Evolutionary conservation across 805 yeast genomes (phyloP), one percentile per base, ranked within the genome.

Genomic region (Tetrapisispora phaffii): DNA sequence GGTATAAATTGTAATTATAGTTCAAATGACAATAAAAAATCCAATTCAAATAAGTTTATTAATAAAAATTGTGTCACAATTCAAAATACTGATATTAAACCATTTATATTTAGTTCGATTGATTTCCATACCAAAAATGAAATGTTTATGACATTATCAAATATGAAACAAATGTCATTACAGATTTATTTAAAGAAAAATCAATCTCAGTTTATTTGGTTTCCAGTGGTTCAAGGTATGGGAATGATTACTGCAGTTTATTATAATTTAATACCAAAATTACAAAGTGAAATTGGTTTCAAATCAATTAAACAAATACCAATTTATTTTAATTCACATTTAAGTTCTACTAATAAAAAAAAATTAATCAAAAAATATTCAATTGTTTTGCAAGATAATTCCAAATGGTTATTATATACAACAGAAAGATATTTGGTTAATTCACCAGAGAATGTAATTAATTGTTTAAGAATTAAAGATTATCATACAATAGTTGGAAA

Each of bases 171-270:
- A 44, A 45, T 67, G 54, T 66, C 71, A 15, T 54, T 65, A 2
- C 63, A 65, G 38, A 48, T 58, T n/a, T 48, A 61, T 16, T 50
- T 61, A 42, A 59, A 56, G 37, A 47, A 51, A 24, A 54, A 46
- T 47, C 52, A 40, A 16, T 45, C 55, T 15, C 77, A 76, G 39
- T 69, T 65, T 29, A 58, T 80, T 42, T 67, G 67, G 29, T 59
- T 75, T 33, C 89, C 90, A 4, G 56, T 84, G 44, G 84, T 82
- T 6, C 89, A 83, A 62, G 97, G 97, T 44, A 73, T 73, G 73
- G 96, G 96, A 7, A 79, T 85, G 50, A 76, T 85, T 15, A 82
- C 95, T 28, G 85, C 80, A 23, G 63, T 75, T 22, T 81, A 74
- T 50, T 71, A 74, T 56, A 65, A 69, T 47, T 63, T 80, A 53